phyloP scores from a whole-genome alignment of 202 grass and related monocot species.

The Zoysia matrella region DNA sequence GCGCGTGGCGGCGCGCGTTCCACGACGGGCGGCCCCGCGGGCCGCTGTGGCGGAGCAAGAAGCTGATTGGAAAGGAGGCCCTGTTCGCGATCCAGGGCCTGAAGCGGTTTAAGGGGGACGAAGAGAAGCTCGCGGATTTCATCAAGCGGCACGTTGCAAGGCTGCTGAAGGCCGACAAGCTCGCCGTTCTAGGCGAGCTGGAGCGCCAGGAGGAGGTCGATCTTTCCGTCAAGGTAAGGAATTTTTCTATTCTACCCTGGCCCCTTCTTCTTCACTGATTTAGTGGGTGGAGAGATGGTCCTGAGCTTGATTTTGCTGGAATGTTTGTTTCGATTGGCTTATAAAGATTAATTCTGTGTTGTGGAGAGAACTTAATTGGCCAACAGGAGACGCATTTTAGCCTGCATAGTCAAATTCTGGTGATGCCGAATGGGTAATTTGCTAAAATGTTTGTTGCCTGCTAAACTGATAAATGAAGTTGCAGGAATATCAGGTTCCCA shows the following conservation, averaged over 20 bases:
- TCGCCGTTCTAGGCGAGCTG: conserved; percentile 78
- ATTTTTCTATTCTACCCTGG: neutral
- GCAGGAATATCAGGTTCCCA: neutral
- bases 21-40: conserved; percentile 93
- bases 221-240: conserved; percentile 75
- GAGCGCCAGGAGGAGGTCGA: conserved; percentile 89
- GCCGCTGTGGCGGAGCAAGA: conserved; percentile 94
- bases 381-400: neutral
- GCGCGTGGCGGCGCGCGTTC: conserved; percentile 50
- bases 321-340: neutral
- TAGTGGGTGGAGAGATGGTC: neutral
- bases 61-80: conserved; percentile 93
- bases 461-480: conserved; percentile 17
- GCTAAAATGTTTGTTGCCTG: conserved; percentile 8
- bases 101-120: conserved; percentile 91
- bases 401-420: neutral
- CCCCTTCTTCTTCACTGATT: neutral
- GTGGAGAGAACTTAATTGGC: neutral
- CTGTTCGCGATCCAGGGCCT: conserved; percentile 84
- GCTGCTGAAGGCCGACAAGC: conserved; percentile 93
- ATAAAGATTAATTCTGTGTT: neutral
- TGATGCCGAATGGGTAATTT: neutral
- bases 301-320: neutral
- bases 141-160: conserved; percentile 68
- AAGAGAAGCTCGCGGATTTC: conserved; percentile 72